phyloP scores from a whole-genome alignment of 2,329 filamentous ascomycete genomes.

The Boeremia lycopersici region DNA sequence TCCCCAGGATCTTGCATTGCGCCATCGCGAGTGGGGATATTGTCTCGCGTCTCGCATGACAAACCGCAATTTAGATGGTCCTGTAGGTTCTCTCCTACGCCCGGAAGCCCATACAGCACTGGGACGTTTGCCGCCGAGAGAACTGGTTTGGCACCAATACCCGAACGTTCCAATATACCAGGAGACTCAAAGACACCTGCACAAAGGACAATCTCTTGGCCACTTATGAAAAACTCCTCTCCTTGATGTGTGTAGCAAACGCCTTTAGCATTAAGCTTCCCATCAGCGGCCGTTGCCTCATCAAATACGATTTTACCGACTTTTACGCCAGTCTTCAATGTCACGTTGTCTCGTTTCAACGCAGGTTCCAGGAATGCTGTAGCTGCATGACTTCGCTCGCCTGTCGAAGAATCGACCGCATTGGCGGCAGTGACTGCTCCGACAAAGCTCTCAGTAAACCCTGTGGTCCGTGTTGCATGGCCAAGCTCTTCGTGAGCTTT shows the following conservation, averaged over 20 bases:
- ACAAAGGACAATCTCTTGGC: constrained; percentile 34
- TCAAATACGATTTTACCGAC: constrained; percentile 23
- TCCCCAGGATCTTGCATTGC: constrained; percentile 14
- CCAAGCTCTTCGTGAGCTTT: constrained; percentile 27
- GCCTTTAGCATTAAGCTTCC: constrained; percentile 20
- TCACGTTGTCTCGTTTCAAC: constrained; percentile 23
- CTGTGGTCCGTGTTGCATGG: constrained; percentile 12
- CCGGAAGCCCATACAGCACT: constrained; percentile 60
- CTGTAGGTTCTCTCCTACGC: constrained; percentile 67
- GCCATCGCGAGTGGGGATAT: constrained; percentile 19
- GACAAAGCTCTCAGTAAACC: constrained; percentile 16
- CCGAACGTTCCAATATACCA: constrained; percentile 62
- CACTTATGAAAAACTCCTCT: constrained; percentile 10
- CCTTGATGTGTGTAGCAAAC: constrained; percentile 18
- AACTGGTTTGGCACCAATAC: constrained; percentile 58
- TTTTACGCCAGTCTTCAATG: constrained; percentile 19
- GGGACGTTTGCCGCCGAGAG: constrained; percentile 58
- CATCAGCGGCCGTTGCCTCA: constrained; percentile 7
- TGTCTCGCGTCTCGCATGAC: constrained; percentile 18
- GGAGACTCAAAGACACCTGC: constrained; percentile 60
- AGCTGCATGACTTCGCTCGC: constrained; percentile 28
- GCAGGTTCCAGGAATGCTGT: constrained; percentile 26
- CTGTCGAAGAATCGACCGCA: constrained; percentile 23
- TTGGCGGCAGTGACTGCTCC: constrained; percentile 25
- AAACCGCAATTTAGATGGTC: constrained; percentile 54